Evolutionary conservation across 1,139 yeast genomes (phyloP).

Genomic region (Protomyces macrosporus): DNA sequence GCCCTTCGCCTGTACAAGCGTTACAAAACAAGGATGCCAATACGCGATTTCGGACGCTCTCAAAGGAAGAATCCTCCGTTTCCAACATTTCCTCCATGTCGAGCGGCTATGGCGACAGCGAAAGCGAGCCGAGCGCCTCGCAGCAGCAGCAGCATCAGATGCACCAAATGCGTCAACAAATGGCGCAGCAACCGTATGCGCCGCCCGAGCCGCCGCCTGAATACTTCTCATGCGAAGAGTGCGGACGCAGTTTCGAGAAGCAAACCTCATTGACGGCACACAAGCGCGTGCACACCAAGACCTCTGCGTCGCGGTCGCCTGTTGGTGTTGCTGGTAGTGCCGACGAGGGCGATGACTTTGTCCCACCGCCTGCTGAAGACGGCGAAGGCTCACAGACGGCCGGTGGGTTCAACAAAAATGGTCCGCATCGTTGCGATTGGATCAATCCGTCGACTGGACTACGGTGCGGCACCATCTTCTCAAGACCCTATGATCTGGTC

Average conservation of each 20-base stretch:
- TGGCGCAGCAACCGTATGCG: too few relatives aligned
- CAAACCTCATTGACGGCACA: conserved; percentile 23
- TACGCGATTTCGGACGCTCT: conserved; percentile 11
- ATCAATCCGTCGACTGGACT: conserved; percentile 56
- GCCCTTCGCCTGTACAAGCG: conserved; percentile 14
- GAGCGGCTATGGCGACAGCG: not conserved
- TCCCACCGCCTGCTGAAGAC: not conserved
- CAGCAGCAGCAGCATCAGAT: not conserved
- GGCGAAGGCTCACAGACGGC: not conserved
- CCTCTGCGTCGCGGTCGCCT: not conserved
- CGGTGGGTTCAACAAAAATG: conserved; percentile 29
- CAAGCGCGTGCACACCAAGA: conserved; percentile 24
- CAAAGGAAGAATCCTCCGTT: conserved; percentile 26
- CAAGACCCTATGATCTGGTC: conserved; percentile 88
- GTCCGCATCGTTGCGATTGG: conserved; percentile 55
- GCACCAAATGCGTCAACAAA: not conserved
- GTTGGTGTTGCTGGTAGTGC: not conserved
- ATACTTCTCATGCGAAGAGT: conserved; percentile 27
- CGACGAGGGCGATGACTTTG: not conserved
- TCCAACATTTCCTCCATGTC: conserved; percentile 6
- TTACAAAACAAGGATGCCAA: conserved; percentile 15
- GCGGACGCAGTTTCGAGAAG: conserved; percentile 27
- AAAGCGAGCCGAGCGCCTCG: not conserved
- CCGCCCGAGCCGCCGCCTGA: not conserved
- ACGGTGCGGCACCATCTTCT: conserved; percentile 74